These are phyloP conservation scores for Xylaria intraflava DNA, from an alignment of 495 filamentous ascomycete species.

Conservation along the genomic window DNA sequence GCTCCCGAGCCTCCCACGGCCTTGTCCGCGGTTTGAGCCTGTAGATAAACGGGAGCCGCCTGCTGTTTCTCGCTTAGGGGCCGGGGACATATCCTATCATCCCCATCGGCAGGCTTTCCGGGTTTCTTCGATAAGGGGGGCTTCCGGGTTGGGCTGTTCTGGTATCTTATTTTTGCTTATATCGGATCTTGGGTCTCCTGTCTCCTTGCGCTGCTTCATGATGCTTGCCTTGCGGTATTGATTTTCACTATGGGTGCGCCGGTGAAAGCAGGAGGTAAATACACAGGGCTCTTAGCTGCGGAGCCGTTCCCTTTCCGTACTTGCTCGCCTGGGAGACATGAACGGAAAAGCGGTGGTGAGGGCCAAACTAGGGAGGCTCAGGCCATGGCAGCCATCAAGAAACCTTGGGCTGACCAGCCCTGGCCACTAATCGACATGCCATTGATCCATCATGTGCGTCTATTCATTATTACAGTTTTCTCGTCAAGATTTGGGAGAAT, in stretches of 20 bases:
- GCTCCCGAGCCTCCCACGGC: not conserved
- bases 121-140: not conserved
- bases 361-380: not conserved
- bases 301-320: not conserved
- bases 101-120: not conserved
- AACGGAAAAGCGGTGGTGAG: not conserved
- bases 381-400: not conserved
- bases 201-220: not conserved
- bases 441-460: conserved; percentile 19
- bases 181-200: not conserved
- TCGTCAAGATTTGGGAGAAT: too few relatives aligned
- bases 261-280: not conserved
- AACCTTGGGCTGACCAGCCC: conserved; percentile 30
- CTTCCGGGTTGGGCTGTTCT: not conserved
- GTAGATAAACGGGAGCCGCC: not conserved
- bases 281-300: not conserved
- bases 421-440: conserved; percentile 30
- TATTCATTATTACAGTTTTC: too few relatives aligned
- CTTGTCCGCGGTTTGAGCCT: not conserved
- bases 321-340: not conserved
- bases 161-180: not conserved
- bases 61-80: not conserved
- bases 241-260: not conserved
- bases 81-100: not conserved
- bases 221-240: not conserved